Percentiles rank a stretch among this genome's conserved stretches.
phyloP scores from a whole-genome alignment of 2,329 filamentous ascomycete species.

The Calonectria pseudoreteaudii region DNA sequence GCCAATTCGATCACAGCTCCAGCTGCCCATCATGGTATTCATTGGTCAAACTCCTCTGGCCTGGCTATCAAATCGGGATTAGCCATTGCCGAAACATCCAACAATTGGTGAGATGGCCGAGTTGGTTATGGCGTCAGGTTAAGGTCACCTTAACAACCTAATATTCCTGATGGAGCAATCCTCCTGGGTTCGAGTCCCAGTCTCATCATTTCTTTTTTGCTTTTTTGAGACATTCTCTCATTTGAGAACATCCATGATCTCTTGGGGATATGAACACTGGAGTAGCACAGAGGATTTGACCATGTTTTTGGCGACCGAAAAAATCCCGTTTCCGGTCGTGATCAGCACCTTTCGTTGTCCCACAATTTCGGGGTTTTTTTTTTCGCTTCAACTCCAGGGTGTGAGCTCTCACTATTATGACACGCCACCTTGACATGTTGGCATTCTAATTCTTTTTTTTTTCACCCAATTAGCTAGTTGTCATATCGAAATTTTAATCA shows the following conservation, averaged over 20 bases:
- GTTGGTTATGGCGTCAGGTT: conserved; percentile 11
- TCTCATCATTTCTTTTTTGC: background rate
- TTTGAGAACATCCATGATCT: background rate
- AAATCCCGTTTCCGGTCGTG: too few species aligned
- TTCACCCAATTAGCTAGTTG: background rate
- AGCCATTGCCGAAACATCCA: background rate
- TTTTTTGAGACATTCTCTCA: background rate
- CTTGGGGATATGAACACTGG: background rate
- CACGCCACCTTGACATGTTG: background rate
- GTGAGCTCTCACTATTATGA: too few species aligned
- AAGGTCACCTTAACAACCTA: conserved; percentile 8
- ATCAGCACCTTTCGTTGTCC: background rate
- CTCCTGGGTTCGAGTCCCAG: conserved; percentile 9
- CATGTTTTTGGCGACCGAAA: too few species aligned
- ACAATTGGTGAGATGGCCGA: background rate
- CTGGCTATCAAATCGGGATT: background rate
- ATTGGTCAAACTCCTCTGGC: too few species aligned
- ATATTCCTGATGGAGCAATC: conserved; percentile 8
- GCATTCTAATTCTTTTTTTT: background rate
- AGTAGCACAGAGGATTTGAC: background rate
- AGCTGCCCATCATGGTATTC: too few species aligned
- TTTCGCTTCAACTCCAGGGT: background rate
- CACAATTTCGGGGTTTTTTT: background rate
- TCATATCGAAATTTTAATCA: background rate
- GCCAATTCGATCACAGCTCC: too few species aligned